phyloP scores from a whole-genome alignment of 2,329 filamentous ascomycete species.

The Grosmannia penicillata region DNA sequence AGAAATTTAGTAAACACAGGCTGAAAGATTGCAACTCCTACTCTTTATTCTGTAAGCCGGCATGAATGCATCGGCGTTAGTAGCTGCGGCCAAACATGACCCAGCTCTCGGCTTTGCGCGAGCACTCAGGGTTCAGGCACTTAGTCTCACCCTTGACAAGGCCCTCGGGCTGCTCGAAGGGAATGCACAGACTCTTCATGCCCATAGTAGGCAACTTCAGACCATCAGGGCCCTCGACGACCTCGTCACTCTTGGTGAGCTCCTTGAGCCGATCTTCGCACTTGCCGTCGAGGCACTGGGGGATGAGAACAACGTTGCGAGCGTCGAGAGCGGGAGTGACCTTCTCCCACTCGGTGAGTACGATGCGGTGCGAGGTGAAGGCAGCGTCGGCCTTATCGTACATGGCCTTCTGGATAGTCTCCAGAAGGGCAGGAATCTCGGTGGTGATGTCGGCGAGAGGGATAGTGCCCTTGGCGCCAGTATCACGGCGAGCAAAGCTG shows the following conservation, averaged over 20 bases:
- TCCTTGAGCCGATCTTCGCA: slow-evolving; percentile 96
- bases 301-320: slow-evolving; percentile 88
- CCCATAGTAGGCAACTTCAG: slow-evolving; percentile 44
- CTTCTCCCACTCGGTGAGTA: slow-evolving; percentile 76
- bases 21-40: too few relatives aligned
- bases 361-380: slow-evolving; percentile 67
- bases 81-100: slow-evolving; percentile 80
- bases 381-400: slow-evolving; percentile 59
- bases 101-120: slow-evolving; percentile 63
- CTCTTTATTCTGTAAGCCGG: too few relatives aligned
- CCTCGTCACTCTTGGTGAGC: slow-evolving; percentile 60
- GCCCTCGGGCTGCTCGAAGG: slow-evolving; percentile 68
- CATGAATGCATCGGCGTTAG: slow-evolving; percentile 20
- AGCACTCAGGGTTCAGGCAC: slow-evolving; percentile 83
- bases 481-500: slow-evolving; percentile 76
- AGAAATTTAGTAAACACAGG: too few relatives aligned
- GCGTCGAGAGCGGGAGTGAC: slow-evolving; percentile 80
- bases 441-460: slow-evolving; percentile 58
- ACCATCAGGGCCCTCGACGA: slow-evolving; percentile 31
- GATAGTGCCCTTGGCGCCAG: slow-evolving; percentile 68
- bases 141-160: slow-evolving; percentile 70
- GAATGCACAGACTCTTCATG: slow-evolving; percentile 61
- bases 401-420: slow-evolving; percentile 80
- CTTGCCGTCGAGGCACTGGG: slow-evolving; percentile 65
- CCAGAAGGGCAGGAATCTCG: slow-evolving; percentile 66